Conservation (phyloP, 192 early-diverging fungal genomes). For the Backusella tuberculispora region DNA sequence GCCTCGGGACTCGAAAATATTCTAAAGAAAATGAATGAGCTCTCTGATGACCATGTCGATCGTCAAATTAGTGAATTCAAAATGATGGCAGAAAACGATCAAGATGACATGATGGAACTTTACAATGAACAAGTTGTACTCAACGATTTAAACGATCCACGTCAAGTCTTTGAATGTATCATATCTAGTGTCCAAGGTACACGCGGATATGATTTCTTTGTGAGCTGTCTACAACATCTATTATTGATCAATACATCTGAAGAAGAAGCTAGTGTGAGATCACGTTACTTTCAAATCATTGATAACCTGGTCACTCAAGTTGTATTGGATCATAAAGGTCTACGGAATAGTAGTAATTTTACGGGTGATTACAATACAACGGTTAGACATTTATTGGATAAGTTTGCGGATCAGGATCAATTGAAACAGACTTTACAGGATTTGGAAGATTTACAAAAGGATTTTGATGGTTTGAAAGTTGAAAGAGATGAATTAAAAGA, state of each 20-base stretch:
- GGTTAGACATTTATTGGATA: conserved; percentile 70
- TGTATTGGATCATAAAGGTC: conserved; percentile 70
- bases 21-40: conserved; percentile 57
- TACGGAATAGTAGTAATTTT: conserved; percentile 38
- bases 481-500: conserved; percentile 67
- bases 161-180: conserved; percentile 74
- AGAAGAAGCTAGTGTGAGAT: conserved; percentile 65
- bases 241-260: conserved; percentile 54
- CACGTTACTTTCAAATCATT: conserved; percentile 77
- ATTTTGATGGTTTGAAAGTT: conserved; percentile 61
- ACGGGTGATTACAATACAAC: conserved; percentile 55
- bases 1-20: conserved; percentile 68
- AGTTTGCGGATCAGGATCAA: conserved; percentile 81
- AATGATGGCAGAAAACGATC: conserved; percentile 45
- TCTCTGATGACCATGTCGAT: conserved; percentile 49
- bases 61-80: conserved; percentile 37
- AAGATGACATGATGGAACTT: conserved; percentile 61
- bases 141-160: conserved; percentile 73
- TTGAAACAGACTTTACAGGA: conserved; percentile 72
- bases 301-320: conserved; percentile 79
- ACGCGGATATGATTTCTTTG: conserved; percentile 71
- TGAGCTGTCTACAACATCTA: conserved; percentile 76
- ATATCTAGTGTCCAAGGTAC: conserved; percentile 70
- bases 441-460: conserved; percentile 59
- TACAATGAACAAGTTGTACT: conserved; percentile 65